Evolutionary conservation across 345 rosid genomes (phyloP), one percentile per base, ranked within the genome.

Genomic region (Combretum micranthum): DNA sequence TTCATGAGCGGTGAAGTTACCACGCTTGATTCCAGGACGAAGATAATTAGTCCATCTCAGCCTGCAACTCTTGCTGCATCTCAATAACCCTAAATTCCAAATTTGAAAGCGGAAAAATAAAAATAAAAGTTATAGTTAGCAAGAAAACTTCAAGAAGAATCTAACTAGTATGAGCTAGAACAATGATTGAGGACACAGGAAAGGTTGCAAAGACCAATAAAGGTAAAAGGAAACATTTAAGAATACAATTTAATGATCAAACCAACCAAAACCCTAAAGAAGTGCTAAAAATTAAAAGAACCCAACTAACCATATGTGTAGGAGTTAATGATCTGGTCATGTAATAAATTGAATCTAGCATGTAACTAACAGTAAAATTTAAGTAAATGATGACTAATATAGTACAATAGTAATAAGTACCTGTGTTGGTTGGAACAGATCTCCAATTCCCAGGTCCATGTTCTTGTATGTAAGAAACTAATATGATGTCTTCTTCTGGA

Each of bases 41-140:
- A 93, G 86, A 66, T 93, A 93, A 72, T 93, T 93, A 52, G 96
- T 93, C 99, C 99, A 93, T 65, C 99, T 66, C 47, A 93, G 97
- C 70, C 99, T 77, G 75, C 99, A 93, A 64, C 99, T 93, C 72
- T 93, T 93, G 62, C 97, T 89, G 86, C 99, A 93, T 65, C 99
- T 83, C 48, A 80, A 83, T 85, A 93, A 71, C 52, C 96, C 99
- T 93, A 77, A 43, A 67, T 52, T 12, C 32, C 22, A n/a, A 25
- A 26, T 25, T 20, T 52, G 7, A 21, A 14, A 21, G 11, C 70
- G 64, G 13, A 17, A 20, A 32, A 49, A 25, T 51, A 10, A 12
- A 32, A 16, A 45, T 9, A 51, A 17, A 51, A 20, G n/a, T n/a
- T n/a, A 51, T 7, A 17, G 5, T 37, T 12, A 52, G 53, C 32